Conservation (phyloP, 192 early-diverging fungal genomes). For the Entomortierella lignicola region DNA sequence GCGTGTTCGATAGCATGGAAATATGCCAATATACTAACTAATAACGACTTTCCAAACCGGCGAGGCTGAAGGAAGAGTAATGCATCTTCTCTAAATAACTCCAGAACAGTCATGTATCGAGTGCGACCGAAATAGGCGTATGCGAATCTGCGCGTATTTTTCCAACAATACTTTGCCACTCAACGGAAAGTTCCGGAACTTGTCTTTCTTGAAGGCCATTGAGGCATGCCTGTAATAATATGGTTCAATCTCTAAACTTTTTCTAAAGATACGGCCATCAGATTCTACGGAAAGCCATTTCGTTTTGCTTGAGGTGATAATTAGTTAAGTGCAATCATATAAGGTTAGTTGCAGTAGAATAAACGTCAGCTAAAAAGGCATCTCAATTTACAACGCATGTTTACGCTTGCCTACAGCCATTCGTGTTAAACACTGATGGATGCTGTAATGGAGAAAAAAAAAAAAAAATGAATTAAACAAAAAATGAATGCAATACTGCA, state of each 20-base stretch:
- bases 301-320: too few relatives aligned
- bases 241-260: neutral
- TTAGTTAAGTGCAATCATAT: too few relatives aligned
- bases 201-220: conserved; percentile 17
- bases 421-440: too few relatives aligned
- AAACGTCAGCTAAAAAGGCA: too few relatives aligned
- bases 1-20: conserved; percentile 41
- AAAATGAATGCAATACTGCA: too few relatives aligned
- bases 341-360: too few relatives aligned
- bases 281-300: too few relatives aligned
- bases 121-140: conserved; percentile 45
- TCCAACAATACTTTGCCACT: conserved; percentile 25
- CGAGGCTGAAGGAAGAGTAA: conserved; percentile 36
- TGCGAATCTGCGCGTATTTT: conserved; percentile 13
- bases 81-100: conserved; percentile 2
- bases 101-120: conserved; percentile 22
- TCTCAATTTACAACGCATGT: too few relatives aligned
- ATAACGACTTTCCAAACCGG: conserved; percentile 43
- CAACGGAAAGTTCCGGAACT: conserved; percentile 20
- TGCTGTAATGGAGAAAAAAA: too few relatives aligned
- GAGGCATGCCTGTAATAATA: conserved; percentile 18
- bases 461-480: too few relatives aligned
- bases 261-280: too few relatives aligned
- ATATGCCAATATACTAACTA: conserved; percentile 35
- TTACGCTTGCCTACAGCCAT: too few relatives aligned